Base-by-base conservation (phyloP, 2,329 filamentous ascomycete species). In the Ilyonectria mors-panacis region DNA sequence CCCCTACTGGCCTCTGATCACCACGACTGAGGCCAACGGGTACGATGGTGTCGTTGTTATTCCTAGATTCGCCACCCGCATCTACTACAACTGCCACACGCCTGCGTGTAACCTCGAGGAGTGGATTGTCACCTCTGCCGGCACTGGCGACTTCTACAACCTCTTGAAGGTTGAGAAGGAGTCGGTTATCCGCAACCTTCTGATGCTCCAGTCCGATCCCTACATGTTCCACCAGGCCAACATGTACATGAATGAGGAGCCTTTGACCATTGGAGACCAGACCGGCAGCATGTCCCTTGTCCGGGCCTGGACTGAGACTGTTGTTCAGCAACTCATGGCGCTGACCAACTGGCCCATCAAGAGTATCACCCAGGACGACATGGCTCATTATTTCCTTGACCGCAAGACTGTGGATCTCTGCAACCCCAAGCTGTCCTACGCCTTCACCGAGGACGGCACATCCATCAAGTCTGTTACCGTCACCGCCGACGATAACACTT, bases 191-290 rank as follows among this genome's bases (percentile, higher is more conserved):
- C 69, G 69, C 19, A 64, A 70, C 39, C 37, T 70, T 3, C 58
- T 70, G 2, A 45, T 48, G 1, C 64, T 70, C 4, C 54, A 67
- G 42, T 55, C 60, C 8, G 69, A 70, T 23, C 67, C 69, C n/a
- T 70, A 70, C 57, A 70, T 70, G 69, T 70, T 70, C 54, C 69
- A 70, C n/a, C 69, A 70, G 67, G 67, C 67, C 45, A 70, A 70
- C 54, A 70, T 70, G 69, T 56, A 65, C 15, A 44, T 45, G 6
- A 60, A 70, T 19, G 58, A 65, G 23, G 64, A 62, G 2, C n/a
- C 65, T 33, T 54, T 63, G 3, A 70, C 64, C 1, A 42, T 70
- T 23, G 69, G 69, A 15, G 39, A 39, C 10, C 55, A 70, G 44
- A 70, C 69, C 0, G 57, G 59, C 7, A 51, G 35, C 13, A 67